Conservation (phyloP, 2,329 filamentous ascomycete genomes). For the Ampelomyces quisqualis region DNA sequence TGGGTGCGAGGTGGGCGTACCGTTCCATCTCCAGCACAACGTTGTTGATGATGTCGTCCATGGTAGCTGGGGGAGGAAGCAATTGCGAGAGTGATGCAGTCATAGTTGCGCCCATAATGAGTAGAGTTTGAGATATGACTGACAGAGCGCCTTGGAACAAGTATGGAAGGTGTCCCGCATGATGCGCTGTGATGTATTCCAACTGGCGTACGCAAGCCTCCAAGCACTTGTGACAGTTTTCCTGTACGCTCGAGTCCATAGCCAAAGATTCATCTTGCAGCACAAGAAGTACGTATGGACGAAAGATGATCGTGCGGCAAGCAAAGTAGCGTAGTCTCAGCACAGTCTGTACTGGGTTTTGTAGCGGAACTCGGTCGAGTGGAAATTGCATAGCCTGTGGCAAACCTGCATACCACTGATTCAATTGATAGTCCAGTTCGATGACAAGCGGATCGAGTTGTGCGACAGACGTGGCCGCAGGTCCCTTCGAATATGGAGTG, state of each 20-base stretch:
- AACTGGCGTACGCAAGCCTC: conserved; percentile 78
- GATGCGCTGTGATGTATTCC: conserved; percentile 75
- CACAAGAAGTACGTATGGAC: conserved; percentile 78
- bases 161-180: conserved; percentile 81
- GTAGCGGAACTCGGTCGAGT: conserved; percentile 65
- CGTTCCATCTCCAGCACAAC: conserved; percentile 74
- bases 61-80: conserved; percentile 56
- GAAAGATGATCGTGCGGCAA: conserved; percentile 82
- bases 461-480: conserved; percentile 63
- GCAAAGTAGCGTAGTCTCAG: conserved; percentile 78
- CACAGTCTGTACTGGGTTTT: conserved; percentile 76
- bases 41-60: conserved; percentile 75
- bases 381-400: conserved; percentile 76
- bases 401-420: conserved; percentile 81
- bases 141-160: conserved; percentile 77
- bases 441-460: conserved; percentile 75
- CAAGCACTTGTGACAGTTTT: conserved; percentile 77
- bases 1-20: conserved; percentile 74
- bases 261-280: conserved; percentile 74
- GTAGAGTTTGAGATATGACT: conserved; percentile 76
- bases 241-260: conserved; percentile 69
- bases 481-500: conserved; percentile 36
- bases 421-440: conserved; percentile 78
- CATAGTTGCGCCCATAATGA: conserved; percentile 84
- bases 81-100: conserved; percentile 70